These are phyloP conservation scores for Neurospora crassa DNA, from an alignment of 2,329 filamentous ascomycete species.

Conservation along the genomic window DNA sequence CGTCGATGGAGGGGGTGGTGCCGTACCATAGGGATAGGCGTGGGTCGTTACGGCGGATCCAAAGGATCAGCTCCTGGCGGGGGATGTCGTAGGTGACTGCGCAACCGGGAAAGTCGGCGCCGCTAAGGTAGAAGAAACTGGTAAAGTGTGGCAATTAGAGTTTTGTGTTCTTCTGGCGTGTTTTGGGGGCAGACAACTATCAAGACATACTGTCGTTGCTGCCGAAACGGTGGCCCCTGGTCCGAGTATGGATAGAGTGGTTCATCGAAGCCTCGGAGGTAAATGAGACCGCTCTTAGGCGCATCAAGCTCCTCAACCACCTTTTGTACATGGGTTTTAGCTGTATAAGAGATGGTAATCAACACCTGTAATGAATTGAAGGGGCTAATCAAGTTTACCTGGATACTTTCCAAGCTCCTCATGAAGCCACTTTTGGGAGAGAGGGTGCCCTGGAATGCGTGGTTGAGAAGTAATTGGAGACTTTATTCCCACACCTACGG, in stretches of 20 bases:
- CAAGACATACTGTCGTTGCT: conserved; percentile 45
- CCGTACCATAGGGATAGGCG: conserved; percentile 55
- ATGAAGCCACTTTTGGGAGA: conserved; percentile 7
- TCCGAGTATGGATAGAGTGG: conserved; percentile 49
- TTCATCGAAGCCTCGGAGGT: conserved; percentile 42
- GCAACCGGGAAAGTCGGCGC: conserved; percentile 44
- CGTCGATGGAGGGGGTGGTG: conserved; percentile 46
- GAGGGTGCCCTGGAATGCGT: not conserved
- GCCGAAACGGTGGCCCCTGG: conserved; percentile 44
- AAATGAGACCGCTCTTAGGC: conserved; percentile 40
- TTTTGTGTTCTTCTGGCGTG: not conserved
- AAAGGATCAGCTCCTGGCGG: conserved; percentile 57
- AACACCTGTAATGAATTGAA: not conserved
- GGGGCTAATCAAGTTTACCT: conserved; percentile 7
- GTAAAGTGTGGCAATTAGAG: not conserved
- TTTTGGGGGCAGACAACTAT: not conserved
- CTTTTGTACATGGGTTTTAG: conserved; percentile 47
- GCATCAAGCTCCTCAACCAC: conserved; percentile 41
- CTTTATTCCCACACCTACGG: not conserved
- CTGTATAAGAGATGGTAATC: conserved; percentile 22
- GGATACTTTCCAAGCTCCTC: conserved; percentile 17
- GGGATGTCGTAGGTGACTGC: conserved; percentile 47
- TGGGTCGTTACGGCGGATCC: conserved; percentile 61
- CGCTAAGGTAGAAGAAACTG: conserved; percentile 51
- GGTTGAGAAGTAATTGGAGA: conserved; percentile 2